phyloP scores from a whole-genome alignment of 768 basidiomycete genomes.

The Agrocybe chaxingu region DNA sequence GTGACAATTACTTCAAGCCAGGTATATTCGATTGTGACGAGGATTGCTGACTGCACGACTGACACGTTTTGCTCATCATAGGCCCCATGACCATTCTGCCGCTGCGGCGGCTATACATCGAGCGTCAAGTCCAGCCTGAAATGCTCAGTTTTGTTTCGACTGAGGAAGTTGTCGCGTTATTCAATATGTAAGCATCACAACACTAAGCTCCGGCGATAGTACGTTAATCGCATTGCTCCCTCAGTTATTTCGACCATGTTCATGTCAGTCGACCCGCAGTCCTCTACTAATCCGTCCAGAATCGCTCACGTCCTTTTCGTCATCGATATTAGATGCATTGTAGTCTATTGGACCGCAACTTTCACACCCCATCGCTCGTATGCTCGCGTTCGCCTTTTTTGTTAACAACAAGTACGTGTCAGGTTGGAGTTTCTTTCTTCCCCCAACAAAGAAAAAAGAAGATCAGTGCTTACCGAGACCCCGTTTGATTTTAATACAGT shows the following conservation, averaged over 20 bases:
- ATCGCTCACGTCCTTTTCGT: background rate
- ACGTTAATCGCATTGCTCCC: conserved; percentile 7
- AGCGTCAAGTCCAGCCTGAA: conserved; percentile 88
- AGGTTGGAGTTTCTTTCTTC: conserved; percentile 1
- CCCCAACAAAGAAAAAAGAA: background rate
- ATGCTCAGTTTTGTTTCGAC: conserved; percentile 86
- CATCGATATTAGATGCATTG: conserved; percentile 58
- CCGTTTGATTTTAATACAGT: conserved; percentile 43
- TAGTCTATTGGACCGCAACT: conserved; percentile 77
- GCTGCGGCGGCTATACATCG: conserved; percentile 77
- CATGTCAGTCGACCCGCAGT: conserved; percentile 44
- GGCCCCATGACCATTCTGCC: conserved; percentile 89
- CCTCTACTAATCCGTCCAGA: conserved; percentile 13
- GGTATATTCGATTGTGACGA: conserved; percentile 39
- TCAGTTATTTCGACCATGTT: conserved; percentile 73
- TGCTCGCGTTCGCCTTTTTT: conserved; percentile 95
- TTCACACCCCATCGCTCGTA: conserved; percentile 92
- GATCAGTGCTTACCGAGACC: background rate
- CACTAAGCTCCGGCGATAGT: background rate
- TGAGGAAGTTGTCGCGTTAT: conserved; percentile 88
- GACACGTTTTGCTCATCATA: conserved; percentile 23
- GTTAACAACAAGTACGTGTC: conserved; percentile 78
- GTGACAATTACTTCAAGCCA: conserved; percentile 89
- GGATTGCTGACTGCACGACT: background rate
- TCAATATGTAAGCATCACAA: conserved; percentile 69